Base-by-base conservation (phyloP, 208 protist genomes). In the Trypanosoma avium region DNA sequence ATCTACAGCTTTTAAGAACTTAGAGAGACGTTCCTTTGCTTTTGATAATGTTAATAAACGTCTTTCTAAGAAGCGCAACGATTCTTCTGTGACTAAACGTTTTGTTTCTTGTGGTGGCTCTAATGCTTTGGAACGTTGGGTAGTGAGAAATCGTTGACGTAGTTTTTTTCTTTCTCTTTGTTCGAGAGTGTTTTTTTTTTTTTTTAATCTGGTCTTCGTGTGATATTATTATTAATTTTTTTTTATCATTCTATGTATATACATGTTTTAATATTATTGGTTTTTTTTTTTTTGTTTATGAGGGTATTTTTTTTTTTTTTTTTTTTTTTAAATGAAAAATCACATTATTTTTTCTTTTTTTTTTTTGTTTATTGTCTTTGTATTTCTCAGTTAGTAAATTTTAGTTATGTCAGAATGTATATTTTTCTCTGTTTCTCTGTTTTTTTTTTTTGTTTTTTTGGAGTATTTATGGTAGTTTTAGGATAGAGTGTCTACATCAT, bases 121-220 rank as follows among this genome's bases (percentile, higher is more conserved):
- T 38, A n/a, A n/a, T n/a, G 62, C 62, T 22, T 61, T 82, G 4
- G 80, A 86, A 38, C 57, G 70, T 21, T 86, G 80, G 75, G 57
- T 86, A 15, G 32, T 78, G 32, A 61, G 76, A 17, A 82, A 82
- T 72, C 61, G 67, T 30, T 76, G 55, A 47, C 15, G 26, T 46
- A 45, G 19, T 33, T 24, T 35, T 62, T 24, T 30, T 54, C 32
- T 33, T 56, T 26, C 13, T 3, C 6, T n/a, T 48, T 61, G 36
- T 45, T 61, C 29, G 8, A 35, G 17, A 27, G 6, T 32, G 24
- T 70, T 73, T 6, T 69, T 24, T 50, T 38, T 29, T 53, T 60
- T 63, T 67, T n/a, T 61, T 73, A 9, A 38, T 68, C 5, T 47
- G 10, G 42, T 50, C 5, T 4, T 15, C 24, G 26, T 33, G 40